Conservation (phyloP, 495 filamentous ascomycete genomes). For the Aspergillus coremiiformis region DNA sequence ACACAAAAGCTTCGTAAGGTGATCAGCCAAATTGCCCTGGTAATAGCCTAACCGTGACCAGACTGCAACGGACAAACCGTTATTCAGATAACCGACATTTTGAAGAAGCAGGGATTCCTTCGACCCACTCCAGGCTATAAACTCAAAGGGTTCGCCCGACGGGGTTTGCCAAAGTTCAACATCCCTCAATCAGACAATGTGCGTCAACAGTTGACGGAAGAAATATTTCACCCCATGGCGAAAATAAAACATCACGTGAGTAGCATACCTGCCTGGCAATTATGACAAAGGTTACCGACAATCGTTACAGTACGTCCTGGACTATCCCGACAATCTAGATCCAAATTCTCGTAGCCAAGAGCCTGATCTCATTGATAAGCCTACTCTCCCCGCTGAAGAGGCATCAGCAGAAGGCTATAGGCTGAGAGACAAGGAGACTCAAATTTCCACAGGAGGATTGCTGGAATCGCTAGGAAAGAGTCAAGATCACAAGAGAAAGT, state of each 20-base stretch:
- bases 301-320: slow-evolving; percentile 4
- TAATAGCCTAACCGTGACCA: slow-evolving; percentile 19
- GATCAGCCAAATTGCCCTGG: not conserved
- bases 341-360: not conserved
- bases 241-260: slow-evolving; percentile 36
- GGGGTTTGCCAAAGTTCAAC: slow-evolving; percentile 20
- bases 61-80: slow-evolving; percentile 25
- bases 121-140: slow-evolving; percentile 23
- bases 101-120: slow-evolving; percentile 25
- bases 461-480: not conserved
- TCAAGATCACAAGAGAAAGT: not conserved
- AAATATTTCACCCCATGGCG: slow-evolving; percentile 29
- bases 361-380: not conserved
- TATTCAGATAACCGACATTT: slow-evolving; percentile 18
- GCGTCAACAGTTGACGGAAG: slow-evolving; percentile 15
- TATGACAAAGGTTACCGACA: not conserved
- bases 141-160: slow-evolving; percentile 17
- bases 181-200: slow-evolving; percentile 16
- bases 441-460: not conserved
- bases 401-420: not conserved
- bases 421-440: not conserved
- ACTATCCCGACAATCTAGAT: not conserved
- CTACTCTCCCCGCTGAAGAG: not conserved
- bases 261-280: not conserved
- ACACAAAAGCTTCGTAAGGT: slow-evolving; percentile 24